Evolutionary conservation across 2,329 filamentous ascomycete genomes (phyloP).

Genomic region (Xylogone sp.): DNA sequence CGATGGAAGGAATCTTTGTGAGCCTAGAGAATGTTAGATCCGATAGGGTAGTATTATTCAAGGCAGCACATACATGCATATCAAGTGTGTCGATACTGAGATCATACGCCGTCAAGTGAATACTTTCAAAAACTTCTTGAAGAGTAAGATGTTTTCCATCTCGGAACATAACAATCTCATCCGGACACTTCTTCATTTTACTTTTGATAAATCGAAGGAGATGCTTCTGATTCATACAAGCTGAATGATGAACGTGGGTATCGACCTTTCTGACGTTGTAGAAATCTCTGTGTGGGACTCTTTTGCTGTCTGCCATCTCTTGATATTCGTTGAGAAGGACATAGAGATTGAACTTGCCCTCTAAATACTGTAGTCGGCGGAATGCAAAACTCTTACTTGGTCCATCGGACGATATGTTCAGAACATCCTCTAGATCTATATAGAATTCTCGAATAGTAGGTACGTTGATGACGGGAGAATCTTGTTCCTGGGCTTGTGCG

Average conservation of each 20-base stretch:
- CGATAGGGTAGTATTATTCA: neutral
- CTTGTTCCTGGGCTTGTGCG: constrained; percentile 54
- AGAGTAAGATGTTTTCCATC: constrained; percentile 91
- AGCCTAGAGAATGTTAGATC: constrained; percentile 48
- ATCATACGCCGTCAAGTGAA: constrained; percentile 96
- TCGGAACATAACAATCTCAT: constrained; percentile 88
- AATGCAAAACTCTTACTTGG: constrained; percentile 98
- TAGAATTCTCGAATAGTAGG: constrained; percentile 94
- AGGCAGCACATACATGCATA: constrained; percentile 73
- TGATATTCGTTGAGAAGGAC: constrained; percentile 93
- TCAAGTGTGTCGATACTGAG: constrained; percentile 97
- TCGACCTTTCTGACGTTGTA: constrained; percentile 99
- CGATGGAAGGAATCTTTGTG: constrained; percentile 98
- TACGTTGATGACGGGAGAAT: constrained; percentile 73
- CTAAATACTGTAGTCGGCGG: constrained; percentile 87
- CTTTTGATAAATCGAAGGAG: constrained; percentile 97
- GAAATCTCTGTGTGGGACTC: constrained; percentile 95
- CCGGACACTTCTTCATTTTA: constrained; percentile 98
- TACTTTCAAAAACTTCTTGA: constrained; percentile 92
- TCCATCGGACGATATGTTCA: constrained; percentile 89
- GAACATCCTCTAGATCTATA: constrained; percentile 83
- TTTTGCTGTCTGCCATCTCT: constrained; percentile 96
- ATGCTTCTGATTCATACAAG: constrained; percentile 99
- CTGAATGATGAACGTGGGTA: constrained; percentile 97
- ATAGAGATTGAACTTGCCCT: constrained; percentile 96